Conservation (phyloP, 1,284 basidiomycete genomes). For the Leccinum solheimii region DNA sequence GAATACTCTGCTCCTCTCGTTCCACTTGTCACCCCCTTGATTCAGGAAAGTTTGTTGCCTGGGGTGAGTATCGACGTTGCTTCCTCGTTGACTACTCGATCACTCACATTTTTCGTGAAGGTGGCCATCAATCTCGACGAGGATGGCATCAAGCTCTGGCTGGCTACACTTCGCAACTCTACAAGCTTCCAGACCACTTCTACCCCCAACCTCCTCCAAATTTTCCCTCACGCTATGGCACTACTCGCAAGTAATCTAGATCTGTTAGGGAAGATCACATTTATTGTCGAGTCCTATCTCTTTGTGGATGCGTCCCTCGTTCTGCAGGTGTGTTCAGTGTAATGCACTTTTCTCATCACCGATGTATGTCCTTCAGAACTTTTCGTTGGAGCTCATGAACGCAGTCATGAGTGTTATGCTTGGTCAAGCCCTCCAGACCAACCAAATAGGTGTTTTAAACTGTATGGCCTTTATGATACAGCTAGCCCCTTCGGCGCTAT, state of each 20-base stretch:
- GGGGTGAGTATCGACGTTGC: slow-evolving; percentile 44
- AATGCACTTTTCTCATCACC: neutral
- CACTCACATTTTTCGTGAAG: slow-evolving; percentile 38
- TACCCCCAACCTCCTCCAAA: slow-evolving; percentile 60
- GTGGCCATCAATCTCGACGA: slow-evolving; percentile 74
- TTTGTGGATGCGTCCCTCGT: slow-evolving; percentile 69
- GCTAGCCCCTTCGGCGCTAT: slow-evolving; percentile 56
- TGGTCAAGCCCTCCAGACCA: slow-evolving; percentile 49
- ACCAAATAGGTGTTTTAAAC: slow-evolving; percentile 58
- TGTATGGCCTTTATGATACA: slow-evolving; percentile 61
- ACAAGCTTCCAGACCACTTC: slow-evolving; percentile 49
- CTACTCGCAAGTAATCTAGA: slow-evolving; percentile 75
- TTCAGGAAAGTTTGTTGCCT: slow-evolving; percentile 72
- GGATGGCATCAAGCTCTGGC: slow-evolving; percentile 79
- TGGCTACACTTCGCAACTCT: slow-evolving; percentile 70
- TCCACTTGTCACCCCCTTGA: slow-evolving; percentile 67
- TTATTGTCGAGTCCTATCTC: slow-evolving; percentile 80
- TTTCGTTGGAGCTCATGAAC: slow-evolving; percentile 53
- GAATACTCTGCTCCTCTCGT: slow-evolving; percentile 58
- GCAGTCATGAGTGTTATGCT: slow-evolving; percentile 53
- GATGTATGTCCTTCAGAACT: slow-evolving; percentile 40
- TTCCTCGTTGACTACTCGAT: slow-evolving; percentile 1
- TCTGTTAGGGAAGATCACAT: slow-evolving; percentile 64
- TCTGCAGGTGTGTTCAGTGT: slow-evolving; percentile 54
- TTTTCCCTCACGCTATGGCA: slow-evolving; percentile 66